A percentile compares a stretch with the other conserved stretches of the same genome.
phyloP scores from a whole-genome alignment of 495 filamentous ascomycete genomes.

The Halenospora varia region DNA sequence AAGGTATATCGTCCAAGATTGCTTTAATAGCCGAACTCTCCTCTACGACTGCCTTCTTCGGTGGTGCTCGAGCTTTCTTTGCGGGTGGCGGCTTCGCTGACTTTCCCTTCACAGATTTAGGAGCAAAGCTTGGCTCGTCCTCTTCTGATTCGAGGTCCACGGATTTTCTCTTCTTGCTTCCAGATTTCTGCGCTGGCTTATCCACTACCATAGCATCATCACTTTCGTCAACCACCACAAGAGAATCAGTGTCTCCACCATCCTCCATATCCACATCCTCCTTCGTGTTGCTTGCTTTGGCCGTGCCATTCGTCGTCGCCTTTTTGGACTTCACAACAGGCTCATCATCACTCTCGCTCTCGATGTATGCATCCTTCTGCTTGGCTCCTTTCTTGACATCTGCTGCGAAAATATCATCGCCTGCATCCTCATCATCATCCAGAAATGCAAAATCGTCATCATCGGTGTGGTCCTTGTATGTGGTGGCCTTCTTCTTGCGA shows the following conservation, averaged over 20 bases:
- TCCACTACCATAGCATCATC: conserved; percentile 28
- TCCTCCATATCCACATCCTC: conserved; percentile 48
- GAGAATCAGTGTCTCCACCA: conserved; percentile 2
- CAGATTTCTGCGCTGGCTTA: conserved; percentile 25
- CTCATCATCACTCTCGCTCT: conserved; percentile 56
- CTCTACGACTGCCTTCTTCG: conserved; percentile 57
- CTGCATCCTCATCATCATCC: conserved; percentile 60
- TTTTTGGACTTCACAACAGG: conserved; percentile 45
- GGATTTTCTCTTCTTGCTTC: conserved; percentile 30
- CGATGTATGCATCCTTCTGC: conserved; percentile 63
- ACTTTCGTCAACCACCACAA: conserved; percentile 22
- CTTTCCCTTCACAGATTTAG: conserved; percentile 41
- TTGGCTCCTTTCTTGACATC: conserved; percentile 55
- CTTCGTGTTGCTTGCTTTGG: conserved; percentile 32
- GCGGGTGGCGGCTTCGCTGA: conserved; percentile 54
- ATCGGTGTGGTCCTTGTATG: conserved; percentile 30
- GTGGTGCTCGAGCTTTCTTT: conserved; percentile 55
- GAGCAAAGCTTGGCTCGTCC: conserved; percentile 31
- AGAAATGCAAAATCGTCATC: conserved; percentile 42
- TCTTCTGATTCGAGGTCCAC: conserved; percentile 40
- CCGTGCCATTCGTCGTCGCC: conserved; percentile 23
- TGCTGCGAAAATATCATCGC: conserved; percentile 69
- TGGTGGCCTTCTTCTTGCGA: conserved; percentile 30
- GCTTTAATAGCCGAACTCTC: conserved; percentile 67
- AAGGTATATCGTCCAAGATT: conserved; percentile 85